Conservation (phyloP, 192 early-diverging fungal genomes). For the Backusella macrospora region DNA sequence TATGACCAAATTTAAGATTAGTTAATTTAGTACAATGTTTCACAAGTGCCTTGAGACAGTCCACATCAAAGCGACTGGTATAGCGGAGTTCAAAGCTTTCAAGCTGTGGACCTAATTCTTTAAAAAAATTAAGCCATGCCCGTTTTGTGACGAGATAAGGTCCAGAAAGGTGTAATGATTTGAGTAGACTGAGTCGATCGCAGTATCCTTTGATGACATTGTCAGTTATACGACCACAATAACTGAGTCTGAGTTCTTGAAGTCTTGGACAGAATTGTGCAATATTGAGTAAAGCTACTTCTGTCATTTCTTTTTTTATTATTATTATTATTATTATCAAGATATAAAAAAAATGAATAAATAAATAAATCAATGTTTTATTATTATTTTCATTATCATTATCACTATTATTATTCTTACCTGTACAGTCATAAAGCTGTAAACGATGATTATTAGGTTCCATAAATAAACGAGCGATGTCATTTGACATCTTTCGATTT, state of each 20-base stretch:
- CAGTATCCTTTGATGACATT: constrained; percentile 46
- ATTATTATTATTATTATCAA: no score
- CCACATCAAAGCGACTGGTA: constrained; percentile 57
- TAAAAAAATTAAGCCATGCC: constrained; percentile 65
- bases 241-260: constrained; percentile 62
- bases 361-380: neutral
- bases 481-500: constrained; percentile 66
- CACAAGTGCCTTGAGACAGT: constrained; percentile 53
- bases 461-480: constrained; percentile 73
- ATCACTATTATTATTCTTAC: constrained; percentile 17
- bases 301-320: constrained; percentile 49
- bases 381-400: constrained; percentile 4
- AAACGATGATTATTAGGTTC: constrained; percentile 58
- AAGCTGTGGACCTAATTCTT: constrained; percentile 52
- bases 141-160: constrained; percentile 67
- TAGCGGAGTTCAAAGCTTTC: constrained; percentile 58
- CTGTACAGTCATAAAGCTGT: constrained; percentile 80
- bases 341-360: no score
- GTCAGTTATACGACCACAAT: constrained; percentile 74
- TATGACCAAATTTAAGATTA: constrained; percentile 50
- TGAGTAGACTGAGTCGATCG: constrained; percentile 46
- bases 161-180: constrained; percentile 65
- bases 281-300: constrained; percentile 58
- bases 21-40: constrained; percentile 45
- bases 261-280: constrained; percentile 65